Base-by-base conservation (phyloP, 1,284 basidiomycete species). In the Melanopsichium pennsylvanicum region DNA sequence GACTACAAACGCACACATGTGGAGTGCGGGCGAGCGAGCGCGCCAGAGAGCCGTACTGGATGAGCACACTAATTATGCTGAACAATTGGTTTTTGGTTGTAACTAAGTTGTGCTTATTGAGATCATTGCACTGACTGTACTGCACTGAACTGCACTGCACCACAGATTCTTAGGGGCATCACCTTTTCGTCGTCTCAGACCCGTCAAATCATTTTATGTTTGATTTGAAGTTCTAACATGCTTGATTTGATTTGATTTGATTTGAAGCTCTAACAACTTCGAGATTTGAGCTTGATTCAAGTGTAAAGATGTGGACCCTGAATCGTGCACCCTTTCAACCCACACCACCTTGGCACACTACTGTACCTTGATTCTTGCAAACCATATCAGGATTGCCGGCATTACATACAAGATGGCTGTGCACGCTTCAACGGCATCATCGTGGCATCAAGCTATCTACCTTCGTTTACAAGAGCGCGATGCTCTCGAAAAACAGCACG, bases 401-500 rank as follows among this genome's bases (percentile, higher is more conserved):
- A n/a, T n/a, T n/a, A n/a, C n/a, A n/a, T n/a, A 26, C 43, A 37
- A 13, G 15, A 41, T 40, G 19, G 27, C 19, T 16, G 48, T 51
- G 52, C 60, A 62, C 21, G 35, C 40, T 9, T 22, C 38, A 40
- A 43, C 48, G 26, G 55, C 61, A 22, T 11, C 60, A 9, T 32
- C 61, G 9, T 77, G 75, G 75, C 72, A 77, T 23, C 66, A 63
- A 21, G 56, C 64, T 35, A 70, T 77, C 37, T 55, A 59, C 18
- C 37, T 63, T 11, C 59, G 75, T 13, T 54, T 77, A 12, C 64
- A 70, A 35, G 74, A 75, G 46, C 46, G 75, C 11, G 74, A 77
- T 51, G 26, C 47, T 6, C 43, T 55, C 31, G 75, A 74, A 34
- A 75, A 75, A 43, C 59, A 57, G 42, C 60, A 74, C 29, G 70